phyloP scores from a whole-genome alignment of 2,329 filamentous ascomycete species.

The Didymella arachidicola region DNA sequence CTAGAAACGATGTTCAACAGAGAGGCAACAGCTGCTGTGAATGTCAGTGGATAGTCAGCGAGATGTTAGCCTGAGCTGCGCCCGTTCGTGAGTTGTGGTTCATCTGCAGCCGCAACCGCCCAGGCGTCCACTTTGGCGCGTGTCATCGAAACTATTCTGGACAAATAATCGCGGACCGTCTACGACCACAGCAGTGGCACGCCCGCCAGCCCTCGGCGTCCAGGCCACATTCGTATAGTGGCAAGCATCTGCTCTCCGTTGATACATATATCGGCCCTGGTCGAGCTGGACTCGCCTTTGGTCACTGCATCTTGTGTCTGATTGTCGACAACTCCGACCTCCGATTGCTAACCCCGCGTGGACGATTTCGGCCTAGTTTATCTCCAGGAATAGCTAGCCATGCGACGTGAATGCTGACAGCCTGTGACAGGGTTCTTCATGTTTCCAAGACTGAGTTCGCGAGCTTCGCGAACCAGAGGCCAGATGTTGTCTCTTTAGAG shows the following conservation, averaged over 20 bases:
- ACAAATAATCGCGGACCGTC: slow-evolving; percentile 40
- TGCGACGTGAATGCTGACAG: slow-evolving; percentile 13
- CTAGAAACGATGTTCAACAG: neutral
- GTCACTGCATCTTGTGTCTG: slow-evolving; percentile 19
- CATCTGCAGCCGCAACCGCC: slow-evolving; percentile 28
- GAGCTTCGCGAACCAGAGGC: neutral
- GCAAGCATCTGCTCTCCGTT: slow-evolving; percentile 10
- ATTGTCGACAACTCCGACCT: slow-evolving; percentile 7
- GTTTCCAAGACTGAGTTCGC: neutral
- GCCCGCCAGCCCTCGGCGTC: slow-evolving; percentile 18
- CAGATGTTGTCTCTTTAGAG: neutral
- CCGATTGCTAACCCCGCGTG: slow-evolving; percentile 7
- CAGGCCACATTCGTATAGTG: slow-evolving; percentile 22
- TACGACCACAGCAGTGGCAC: slow-evolving; percentile 16
- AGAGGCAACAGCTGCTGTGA: slow-evolving; percentile 3
- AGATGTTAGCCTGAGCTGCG: slow-evolving; percentile 23
- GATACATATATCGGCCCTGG: neutral
- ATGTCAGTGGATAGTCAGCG: slow-evolving; percentile 19
- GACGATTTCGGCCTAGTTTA: slow-evolving; percentile 4
- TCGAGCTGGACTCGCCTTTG: neutral
- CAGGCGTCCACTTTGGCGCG: slow-evolving; percentile 33
- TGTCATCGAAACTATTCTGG: slow-evolving; percentile 33
- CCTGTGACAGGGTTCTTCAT: slow-evolving; percentile 4
- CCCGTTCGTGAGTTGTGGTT: slow-evolving; percentile 19
- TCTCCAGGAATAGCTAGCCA: slow-evolving; percentile 20